phyloP scores from a whole-genome alignment of 106 monocot genomes.

The Acorus gramineus region DNA sequence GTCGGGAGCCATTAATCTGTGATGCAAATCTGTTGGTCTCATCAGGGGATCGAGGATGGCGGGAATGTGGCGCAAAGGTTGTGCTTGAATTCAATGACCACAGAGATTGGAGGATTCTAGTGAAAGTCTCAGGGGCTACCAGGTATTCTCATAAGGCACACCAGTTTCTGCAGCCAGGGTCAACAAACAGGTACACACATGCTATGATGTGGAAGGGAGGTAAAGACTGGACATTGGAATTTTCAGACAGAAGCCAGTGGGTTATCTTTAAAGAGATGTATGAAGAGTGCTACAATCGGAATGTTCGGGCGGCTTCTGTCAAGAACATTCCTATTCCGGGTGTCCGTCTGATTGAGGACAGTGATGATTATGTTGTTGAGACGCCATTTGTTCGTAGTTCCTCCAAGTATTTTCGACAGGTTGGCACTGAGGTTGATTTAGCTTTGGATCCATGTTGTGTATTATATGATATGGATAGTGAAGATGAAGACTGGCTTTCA shows the following conservation, averaged over 20 bases:
- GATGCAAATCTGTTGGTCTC: conserved; percentile 83
- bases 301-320: conserved; percentile 61
- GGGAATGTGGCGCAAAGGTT: conserved; percentile 60
- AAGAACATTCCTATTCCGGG: conserved; percentile 93
- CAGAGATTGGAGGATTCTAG: conserved; percentile 44
- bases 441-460: conserved; percentile 65
- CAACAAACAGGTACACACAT: conserved; percentile 82
- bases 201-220: conserved; percentile 99
- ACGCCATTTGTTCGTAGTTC: conserved; percentile 36
- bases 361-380: conserved; percentile 18
- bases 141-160: conserved; percentile 51
- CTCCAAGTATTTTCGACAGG: conserved; percentile 43
- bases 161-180: conserved; percentile 74
- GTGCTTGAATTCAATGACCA: conserved; percentile 56
- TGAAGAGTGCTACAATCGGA: conserved; percentile 73
- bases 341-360: conserved; percentile 45
- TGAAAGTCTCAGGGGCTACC: conserved; percentile 52
- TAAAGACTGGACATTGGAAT: conserved; percentile 86
- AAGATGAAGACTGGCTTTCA: conserved; percentile 80
- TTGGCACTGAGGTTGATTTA: conserved; percentile 71
- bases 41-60: conserved; percentile 64
- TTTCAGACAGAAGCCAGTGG: conserved; percentile 81
- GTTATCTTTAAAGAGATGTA: conserved; percentile 81
- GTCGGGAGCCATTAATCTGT: conserved; percentile 28
- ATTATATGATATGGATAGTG: conserved; percentile 91